Conservation (phyloP, 176 grass and related monocot genomes). For the Dendrocalamus sinicus region DNA sequence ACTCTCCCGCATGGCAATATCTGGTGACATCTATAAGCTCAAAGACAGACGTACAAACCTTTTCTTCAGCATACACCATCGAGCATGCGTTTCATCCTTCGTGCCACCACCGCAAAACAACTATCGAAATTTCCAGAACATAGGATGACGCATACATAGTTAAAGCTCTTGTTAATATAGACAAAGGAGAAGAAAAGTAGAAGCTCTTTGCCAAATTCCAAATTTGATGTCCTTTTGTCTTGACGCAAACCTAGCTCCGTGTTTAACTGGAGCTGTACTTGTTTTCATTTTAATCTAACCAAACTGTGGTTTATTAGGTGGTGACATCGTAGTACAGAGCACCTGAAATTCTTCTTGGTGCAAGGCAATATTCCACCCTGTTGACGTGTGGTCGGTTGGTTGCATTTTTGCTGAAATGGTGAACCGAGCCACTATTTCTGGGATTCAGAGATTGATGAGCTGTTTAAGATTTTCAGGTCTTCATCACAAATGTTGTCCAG, state of each 20-base stretch:
- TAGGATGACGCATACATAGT: neutral
- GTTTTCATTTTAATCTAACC: neutral
- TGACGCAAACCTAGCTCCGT: neutral
- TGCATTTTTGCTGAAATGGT: conserved; percentile 99
- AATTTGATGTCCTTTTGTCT: neutral
- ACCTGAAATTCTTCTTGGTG: conserved; percentile 92
- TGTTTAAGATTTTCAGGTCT: conserved; percentile 98
- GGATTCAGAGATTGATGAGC: conserved; percentile 91
- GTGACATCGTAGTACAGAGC: conserved; percentile 94
- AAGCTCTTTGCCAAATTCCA: neutral
- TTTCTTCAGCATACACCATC: neutral
- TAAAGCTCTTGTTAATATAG: neutral
- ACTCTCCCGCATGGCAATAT: neutral
- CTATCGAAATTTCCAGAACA: neutral
- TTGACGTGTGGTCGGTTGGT: conserved; percentile 93
- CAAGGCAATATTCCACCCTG: conserved; percentile 86
- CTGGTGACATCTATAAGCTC: neutral
- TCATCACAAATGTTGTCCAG: neutral
- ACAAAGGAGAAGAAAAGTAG: neutral
- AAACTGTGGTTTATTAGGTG: conserved; percentile 60
- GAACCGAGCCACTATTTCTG: conserved; percentile 82
- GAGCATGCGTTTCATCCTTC: neutral
- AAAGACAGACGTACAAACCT: neutral
- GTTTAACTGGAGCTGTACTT: neutral
- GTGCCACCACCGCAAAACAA: neutral